Evolutionary conservation across 345 rosid species (phyloP).

Genomic region (Triadica sebifera): DNA sequence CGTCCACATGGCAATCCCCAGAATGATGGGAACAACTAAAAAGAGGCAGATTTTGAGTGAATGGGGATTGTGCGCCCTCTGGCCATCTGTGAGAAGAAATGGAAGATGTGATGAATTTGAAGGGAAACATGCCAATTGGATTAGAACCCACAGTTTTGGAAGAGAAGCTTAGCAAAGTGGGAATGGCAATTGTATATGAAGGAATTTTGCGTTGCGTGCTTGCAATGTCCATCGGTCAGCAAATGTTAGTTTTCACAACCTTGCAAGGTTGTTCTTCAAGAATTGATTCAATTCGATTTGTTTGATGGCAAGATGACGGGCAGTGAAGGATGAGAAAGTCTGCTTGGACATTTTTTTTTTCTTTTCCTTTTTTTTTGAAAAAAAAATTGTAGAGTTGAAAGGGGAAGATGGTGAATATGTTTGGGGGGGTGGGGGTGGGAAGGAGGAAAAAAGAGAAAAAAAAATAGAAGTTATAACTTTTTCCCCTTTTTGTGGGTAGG

Average conservation of each 20-base stretch:
- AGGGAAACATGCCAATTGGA: constrained; percentile 7
- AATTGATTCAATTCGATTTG: constrained; percentile 31
- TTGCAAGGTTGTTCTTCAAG: constrained; percentile 21
- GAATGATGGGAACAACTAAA: neutral
- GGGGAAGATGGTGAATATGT: neutral
- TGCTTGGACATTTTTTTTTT: neutral
- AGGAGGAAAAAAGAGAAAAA: neutral
- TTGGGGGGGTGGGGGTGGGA: neutral
- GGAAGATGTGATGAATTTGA: neutral
- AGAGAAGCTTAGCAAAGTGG: constrained; percentile 23
- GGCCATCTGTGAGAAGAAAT: constrained; percentile 25
- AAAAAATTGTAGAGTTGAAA: constrained; percentile 2
- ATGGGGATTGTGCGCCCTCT: constrained; percentile 15
- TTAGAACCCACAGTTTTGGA: constrained; percentile 24
- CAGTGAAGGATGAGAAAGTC: constrained; percentile 1
- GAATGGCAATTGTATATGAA: neutral
- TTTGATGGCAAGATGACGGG: constrained; percentile 20
- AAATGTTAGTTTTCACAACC: constrained; percentile 35
- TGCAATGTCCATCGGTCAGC: constrained; percentile 21
- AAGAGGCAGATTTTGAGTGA: constrained; percentile 8
- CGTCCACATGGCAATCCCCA: constrained; percentile 14
- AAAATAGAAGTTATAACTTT: neutral
- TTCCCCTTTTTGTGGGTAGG: constrained; percentile 12
- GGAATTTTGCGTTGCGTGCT: constrained; percentile 23
- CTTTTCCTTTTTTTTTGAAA: no score